These are phyloP conservation scores for Neurospora sp. DNA, from an alignment of 495 filamentous ascomycete species.

Conservation along the genomic window DNA sequence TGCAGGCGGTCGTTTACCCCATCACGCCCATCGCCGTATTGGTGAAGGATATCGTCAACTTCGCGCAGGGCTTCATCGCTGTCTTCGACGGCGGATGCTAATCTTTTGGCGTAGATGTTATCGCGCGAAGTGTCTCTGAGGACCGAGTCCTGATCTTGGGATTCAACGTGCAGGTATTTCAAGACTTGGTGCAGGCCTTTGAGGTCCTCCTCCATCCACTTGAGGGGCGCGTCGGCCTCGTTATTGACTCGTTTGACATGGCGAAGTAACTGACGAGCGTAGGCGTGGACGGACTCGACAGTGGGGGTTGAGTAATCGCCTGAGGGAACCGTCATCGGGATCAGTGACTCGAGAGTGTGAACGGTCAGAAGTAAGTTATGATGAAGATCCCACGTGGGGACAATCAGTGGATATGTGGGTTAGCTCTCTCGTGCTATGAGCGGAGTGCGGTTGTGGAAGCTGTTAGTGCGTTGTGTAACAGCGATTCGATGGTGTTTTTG, in stretches of 20 bases:
- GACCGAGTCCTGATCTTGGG: slow-evolving; percentile 37
- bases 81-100: slow-evolving; percentile 38
- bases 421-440: background rate
- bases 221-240: slow-evolving; percentile 26
- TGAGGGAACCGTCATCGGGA: slow-evolving; percentile 12
- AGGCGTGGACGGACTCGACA: slow-evolving; percentile 34
- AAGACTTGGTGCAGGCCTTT: slow-evolving; percentile 37
- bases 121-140: slow-evolving; percentile 24
- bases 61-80: slow-evolving; percentile 39
- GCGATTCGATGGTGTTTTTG: background rate
- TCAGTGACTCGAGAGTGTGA: background rate
- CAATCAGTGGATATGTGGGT: background rate
- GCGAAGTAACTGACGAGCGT: slow-evolving; percentile 23
- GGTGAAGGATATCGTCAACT: slow-evolving; percentile 35
- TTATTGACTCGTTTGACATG: slow-evolving; percentile 7
- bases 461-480: background rate
- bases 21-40: slow-evolving; percentile 16
- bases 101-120: slow-evolving; percentile 29
- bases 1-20: slow-evolving; percentile 3
- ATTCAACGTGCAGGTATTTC: slow-evolving; percentile 39
- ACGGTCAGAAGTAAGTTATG: background rate
- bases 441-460: background rate
- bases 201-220: slow-evolving; percentile 29
- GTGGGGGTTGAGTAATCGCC: slow-evolving; percentile 11
- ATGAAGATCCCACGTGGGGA: background rate